Evolutionary conservation across 345 rosid species (phyloP).

Genomic region (Xanthoceras sorbifolium): DNA sequence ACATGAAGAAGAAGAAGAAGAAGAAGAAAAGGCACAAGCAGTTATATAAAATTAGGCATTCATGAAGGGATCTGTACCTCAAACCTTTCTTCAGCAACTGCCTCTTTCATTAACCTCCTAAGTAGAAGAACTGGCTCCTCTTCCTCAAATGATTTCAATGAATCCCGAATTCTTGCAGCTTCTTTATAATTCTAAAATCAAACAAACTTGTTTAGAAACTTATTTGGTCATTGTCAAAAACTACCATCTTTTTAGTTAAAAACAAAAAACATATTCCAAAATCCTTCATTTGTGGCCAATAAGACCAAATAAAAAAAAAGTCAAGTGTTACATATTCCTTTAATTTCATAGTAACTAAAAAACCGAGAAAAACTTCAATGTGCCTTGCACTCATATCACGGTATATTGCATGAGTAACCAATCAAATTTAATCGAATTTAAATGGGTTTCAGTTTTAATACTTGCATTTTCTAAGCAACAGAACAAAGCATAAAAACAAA

Average conservation of each 20-base stretch:
- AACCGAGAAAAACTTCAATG: no score
- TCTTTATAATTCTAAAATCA: constrained; percentile 59
- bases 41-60: not conserved
- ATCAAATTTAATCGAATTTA: no score
- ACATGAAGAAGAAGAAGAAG: no score
- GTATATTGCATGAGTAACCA: no score
- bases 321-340: not conserved
- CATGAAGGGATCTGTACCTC: constrained; percentile 49
- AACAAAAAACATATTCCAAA: no score
- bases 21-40: not conserved
- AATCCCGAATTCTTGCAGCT: constrained; percentile 71
- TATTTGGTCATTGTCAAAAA: not conserved
- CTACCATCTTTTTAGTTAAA: no score
- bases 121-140: constrained; percentile 65
- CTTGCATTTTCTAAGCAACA: not conserved
- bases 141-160: constrained; percentile 61
- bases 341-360: not conserved
- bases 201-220: not conserved
- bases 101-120: constrained; percentile 55
- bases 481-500: not conserved
- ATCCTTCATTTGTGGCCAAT: not conserved
- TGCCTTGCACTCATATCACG: no score
- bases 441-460: no score
- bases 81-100: constrained; percentile 54
- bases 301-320: no score